Evolutionary conservation across 345 rosid species (phyloP), one percentile per base, ranked within the genome.

Genomic region (Boechera retrofracta): DNA sequence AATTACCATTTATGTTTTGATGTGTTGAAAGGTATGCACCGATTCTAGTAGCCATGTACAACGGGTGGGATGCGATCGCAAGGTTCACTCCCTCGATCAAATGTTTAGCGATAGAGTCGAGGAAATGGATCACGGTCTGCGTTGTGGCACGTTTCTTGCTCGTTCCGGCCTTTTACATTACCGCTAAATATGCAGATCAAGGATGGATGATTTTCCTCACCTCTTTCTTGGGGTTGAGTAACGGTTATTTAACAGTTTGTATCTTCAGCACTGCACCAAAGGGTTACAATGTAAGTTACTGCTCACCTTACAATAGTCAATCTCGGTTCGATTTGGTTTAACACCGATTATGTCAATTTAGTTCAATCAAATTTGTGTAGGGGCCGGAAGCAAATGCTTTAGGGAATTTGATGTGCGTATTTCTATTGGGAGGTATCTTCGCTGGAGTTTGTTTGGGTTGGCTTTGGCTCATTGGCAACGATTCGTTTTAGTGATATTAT

Each of bases 171-270:
- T 91, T 94, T 79, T 94, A 94, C 75, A 85, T 91, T 75, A 89
- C 93, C 0, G 93, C 91, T 7, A 91, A 84, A 68, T 90, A 87
- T 3, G 98, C 87, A 0, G 89, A 84, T 64, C 93, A 91, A 60
- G 98, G 98, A 28, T 94, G 90, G 94, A 94, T 90, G 97, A 82
- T 90, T 42, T 67, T 89, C 79, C 83, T 91, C 31, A 90, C 96
- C 3, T 87, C 86, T 13, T 79, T 94, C 82, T 77, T 90, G 79
- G 98, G 98, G 26, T 69, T 91, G 65, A 85, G 80, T 41, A 89
- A 89, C 4, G 98, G 97, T 41, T 85, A 87, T 74, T 80, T 94
- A 67, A 90, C 98, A 0, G 93, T 90, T 8, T 88, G 91, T 51
- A 87, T 94, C 69, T 86, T 91, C 26, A 90, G 93, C 77, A 67